Conservation (phyloP, 805 yeast species). For the Wickerhamiella alocasiicola region DNA sequence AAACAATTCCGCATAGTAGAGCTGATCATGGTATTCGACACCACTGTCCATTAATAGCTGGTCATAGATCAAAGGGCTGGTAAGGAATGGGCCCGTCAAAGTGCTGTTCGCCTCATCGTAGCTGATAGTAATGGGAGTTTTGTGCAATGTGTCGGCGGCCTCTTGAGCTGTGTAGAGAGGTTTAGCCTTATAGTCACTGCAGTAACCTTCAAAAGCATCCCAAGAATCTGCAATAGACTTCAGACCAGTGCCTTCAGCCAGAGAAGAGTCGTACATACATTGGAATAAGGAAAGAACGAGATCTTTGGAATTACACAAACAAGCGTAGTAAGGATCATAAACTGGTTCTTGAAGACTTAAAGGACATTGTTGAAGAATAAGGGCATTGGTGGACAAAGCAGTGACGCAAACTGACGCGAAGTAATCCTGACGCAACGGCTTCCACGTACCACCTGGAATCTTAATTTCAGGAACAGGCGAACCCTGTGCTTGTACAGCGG, state of each 20-base stretch:
- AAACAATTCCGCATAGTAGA: constrained; percentile 6
- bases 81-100: constrained; percentile 6
- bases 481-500: no score
- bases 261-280: neutral
- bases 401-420: neutral
- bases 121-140: constrained; percentile 4
- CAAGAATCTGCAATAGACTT: constrained; percentile 6
- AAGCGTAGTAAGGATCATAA: neutral
- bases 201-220: neutral
- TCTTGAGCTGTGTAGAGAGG: neutral
- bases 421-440: constrained; percentile 1
- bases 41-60: no score
- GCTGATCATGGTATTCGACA: neutral
- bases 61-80: neutral
- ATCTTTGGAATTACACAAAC: neutral
- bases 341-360: neutral
- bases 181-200: neutral
- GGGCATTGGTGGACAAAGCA: constrained; percentile 1
- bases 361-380: neutral
- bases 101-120: constrained; percentile 7
- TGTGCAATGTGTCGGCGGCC: neutral
- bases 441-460: no score
- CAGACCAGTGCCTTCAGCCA: neutral
- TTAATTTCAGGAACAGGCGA: no score
- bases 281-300: neutral